Conservation (phyloP, 106 monocot genomes). For the Platanthera guangdongensis region DNA sequence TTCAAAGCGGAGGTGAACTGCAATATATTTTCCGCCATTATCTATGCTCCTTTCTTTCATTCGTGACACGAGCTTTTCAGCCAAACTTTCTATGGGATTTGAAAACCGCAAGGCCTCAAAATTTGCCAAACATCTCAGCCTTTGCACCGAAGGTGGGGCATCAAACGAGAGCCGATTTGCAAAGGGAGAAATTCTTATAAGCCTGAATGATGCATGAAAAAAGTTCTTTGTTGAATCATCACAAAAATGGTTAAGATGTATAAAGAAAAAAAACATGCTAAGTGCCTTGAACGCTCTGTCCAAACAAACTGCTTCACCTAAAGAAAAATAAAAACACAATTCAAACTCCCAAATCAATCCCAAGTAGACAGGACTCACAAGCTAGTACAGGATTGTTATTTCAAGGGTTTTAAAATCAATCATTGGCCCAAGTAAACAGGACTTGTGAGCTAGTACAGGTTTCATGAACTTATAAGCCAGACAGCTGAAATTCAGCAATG, state of each 20-base stretch:
- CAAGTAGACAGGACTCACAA: no score
- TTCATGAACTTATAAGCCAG: no score
- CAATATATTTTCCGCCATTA: constrained; percentile 72
- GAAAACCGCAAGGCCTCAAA: constrained; percentile 91
- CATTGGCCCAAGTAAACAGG: no score
- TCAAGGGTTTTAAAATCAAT: no score
- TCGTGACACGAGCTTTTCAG: constrained; percentile 69
- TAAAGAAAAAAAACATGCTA: not conserved
- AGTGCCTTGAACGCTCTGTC: not conserved
- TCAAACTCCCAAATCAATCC: no score
- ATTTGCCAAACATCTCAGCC: constrained; percentile 90
- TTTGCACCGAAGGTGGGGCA: constrained; percentile 69
- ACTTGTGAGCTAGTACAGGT: no score
- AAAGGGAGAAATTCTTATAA: constrained; percentile 98
- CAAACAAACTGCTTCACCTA: no score
- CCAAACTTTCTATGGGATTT: constrained; percentile 62
- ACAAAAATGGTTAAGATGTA: not conserved
- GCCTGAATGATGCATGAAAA: constrained; percentile 33
- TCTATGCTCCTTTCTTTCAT: constrained; percentile 65
- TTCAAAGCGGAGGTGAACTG: constrained; percentile 99
- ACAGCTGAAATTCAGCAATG: no score
- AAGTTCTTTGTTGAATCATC: not conserved
- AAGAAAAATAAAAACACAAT: no score
- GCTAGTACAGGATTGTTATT: no score
- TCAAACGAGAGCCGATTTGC: constrained; percentile 93